These are phyloP conservation scores for Cutaneotrichosporon sp. DNA, from an alignment of 1,284 basidiomycete genomes.

Conservation along the genomic window DNA sequence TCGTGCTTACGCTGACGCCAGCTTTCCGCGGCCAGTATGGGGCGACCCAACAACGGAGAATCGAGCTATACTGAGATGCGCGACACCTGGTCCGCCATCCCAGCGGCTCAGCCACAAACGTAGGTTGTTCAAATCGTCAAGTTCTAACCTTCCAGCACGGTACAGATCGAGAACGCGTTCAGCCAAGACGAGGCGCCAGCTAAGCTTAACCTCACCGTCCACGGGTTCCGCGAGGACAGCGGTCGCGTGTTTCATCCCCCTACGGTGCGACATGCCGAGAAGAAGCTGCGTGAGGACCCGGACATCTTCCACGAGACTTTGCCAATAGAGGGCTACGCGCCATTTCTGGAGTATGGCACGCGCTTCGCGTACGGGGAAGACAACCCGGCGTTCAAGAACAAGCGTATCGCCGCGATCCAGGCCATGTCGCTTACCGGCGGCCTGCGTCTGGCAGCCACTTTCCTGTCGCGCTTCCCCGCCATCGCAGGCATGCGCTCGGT, in stretches of 20 bases:
- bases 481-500: slow-evolving; percentile 19
- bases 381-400: slow-evolving; percentile 54
- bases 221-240: slow-evolving; percentile 80
- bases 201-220: slow-evolving; percentile 89
- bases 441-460: slow-evolving; percentile 84
- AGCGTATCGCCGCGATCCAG: slow-evolving; percentile 56
- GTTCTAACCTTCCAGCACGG: slow-evolving; percentile 13
- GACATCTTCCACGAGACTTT: slow-evolving; percentile 29
- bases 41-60: slow-evolving; percentile 9
- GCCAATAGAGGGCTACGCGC: slow-evolving; percentile 39
- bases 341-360: slow-evolving; percentile 38
- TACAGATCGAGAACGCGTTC: slow-evolving; percentile 58
- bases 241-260: slow-evolving; percentile 88
- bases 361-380: slow-evolving; percentile 49
- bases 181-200: slow-evolving; percentile 71
- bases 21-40: slow-evolving; percentile 37
- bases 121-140: slow-evolving; percentile 16
- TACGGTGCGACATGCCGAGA: slow-evolving; percentile 72
- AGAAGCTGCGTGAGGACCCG: slow-evolving; percentile 29
- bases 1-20: neutral
- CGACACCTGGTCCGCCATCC: slow-evolving; percentile 37
- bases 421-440: slow-evolving; percentile 95
- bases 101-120: slow-evolving; percentile 28
- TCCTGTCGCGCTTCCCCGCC: slow-evolving; percentile 65
- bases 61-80: slow-evolving; percentile 14